Evolutionary conservation across 1,284 basidiomycete genomes (phyloP).

Genomic region (Clitocybe nebularis): DNA sequence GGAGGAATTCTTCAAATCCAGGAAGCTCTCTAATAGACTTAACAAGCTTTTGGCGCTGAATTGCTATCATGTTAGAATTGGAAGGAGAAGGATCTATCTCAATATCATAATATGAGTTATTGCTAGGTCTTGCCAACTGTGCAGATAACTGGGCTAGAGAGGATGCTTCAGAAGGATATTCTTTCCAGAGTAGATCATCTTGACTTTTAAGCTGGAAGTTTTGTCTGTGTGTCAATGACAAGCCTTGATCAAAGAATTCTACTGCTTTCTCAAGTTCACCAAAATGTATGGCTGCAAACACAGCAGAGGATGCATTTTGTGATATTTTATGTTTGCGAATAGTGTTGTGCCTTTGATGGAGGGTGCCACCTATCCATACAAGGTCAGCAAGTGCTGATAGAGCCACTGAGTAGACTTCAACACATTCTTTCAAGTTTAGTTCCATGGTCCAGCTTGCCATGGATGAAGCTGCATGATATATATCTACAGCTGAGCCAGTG

Average conservation of each 20-base stretch:
- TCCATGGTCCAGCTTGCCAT: neutral
- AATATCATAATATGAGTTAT: too few species aligned
- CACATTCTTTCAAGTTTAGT: neutral
- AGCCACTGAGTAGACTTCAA: constrained; percentile 5
- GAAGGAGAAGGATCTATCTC: neutral
- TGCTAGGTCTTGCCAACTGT: too few species aligned
- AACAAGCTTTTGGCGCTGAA: constrained; percentile 8
- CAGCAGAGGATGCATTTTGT: constrained; percentile 1
- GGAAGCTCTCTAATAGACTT: constrained; percentile 10
- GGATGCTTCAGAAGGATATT: neutral
- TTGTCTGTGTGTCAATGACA: constrained; percentile 7
- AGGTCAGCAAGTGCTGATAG: constrained; percentile 7
- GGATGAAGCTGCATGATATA: neutral
- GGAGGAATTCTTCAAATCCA: constrained; percentile 17
- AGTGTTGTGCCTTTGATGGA: constrained; percentile 4
- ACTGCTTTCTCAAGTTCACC: constrained; percentile 1
- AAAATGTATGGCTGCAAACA: neutral
- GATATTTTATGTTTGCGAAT: constrained; percentile 4
- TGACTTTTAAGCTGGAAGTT: constrained; percentile 5
- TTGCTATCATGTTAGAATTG: neutral
- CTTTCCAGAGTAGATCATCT: neutral
- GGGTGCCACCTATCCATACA: constrained; percentile 7
- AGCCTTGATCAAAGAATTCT: constrained; percentile 8
- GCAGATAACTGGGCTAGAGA: neutral
- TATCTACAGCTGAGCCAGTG: neutral